Base-by-base conservation (phyloP, 176 grass and related monocot genomes). In the Chloris gayana region DNA sequence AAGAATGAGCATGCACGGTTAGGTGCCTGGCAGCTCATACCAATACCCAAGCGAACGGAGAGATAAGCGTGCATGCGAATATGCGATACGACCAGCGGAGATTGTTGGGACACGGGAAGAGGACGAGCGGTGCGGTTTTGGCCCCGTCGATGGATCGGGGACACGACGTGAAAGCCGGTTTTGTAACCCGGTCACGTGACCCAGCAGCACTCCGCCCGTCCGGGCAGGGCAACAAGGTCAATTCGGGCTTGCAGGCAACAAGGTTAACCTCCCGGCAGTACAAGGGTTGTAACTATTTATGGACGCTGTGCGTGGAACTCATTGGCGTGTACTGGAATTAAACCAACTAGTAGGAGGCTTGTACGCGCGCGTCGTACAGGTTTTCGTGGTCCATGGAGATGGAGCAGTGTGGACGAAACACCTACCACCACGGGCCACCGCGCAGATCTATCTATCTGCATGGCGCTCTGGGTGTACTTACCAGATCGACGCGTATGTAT, bases 141-240 rank as follows among this genome's bases (percentile, higher is more conserved):
- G 38, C 67, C 32, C 30, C 25, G 13, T 72, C 11, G 25, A 61
- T 14, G 22, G 1, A 24, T 3, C 25, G 25, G 14, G 21, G 64
- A 47, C 82, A 69, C 58, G 56, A 72, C n/a, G 69, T 64, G 83
- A 79, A 13, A 54, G 42, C 45, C 35, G 25, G 18, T 75, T 85
- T 85, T 79, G 83, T 79, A 85, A 81, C 3, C 27, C n/a, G 35
- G 26, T 53, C 83, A 65, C 83, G 75, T 79, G 83, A 85, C 15
- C 44, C 4, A 0, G 4, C 77, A 19, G 15, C 27, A 63, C 31
- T 30, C 60, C 9, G 3, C 4, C 57, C 2, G 7, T 25, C 14
- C 14, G 14, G 46, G 46, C 13, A 13, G 11, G 12, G 46, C 11
- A 49, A 44, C 41, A 10, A 42, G 7, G 41, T 49, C 5, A 5